A percentile compares a stretch with the other conserved stretches of the same genome.
phyloP scores from a whole-genome alignment of 2,329 filamentous ascomycete genomes.

The Apiospora sp. region DNA sequence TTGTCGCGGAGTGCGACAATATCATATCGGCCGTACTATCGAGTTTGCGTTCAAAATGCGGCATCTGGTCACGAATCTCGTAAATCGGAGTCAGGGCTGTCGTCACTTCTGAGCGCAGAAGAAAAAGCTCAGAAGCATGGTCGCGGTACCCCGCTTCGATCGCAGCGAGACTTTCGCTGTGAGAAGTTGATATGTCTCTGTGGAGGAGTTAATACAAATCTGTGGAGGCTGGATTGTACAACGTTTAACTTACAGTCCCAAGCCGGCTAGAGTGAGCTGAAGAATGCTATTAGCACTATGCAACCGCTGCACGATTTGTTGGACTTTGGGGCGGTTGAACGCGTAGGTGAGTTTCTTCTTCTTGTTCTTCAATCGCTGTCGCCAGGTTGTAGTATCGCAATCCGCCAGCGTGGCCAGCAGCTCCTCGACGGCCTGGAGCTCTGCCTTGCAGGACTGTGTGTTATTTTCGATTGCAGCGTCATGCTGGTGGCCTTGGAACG shows the following conservation, averaged over 20 bases:
- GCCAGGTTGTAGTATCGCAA: conserved; percentile 23
- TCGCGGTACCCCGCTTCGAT: conserved; percentile 20
- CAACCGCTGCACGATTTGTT: conserved; percentile 24
- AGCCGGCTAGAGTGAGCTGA: conserved; percentile 18
- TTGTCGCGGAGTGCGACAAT: neutral
- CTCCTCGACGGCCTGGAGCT: conserved; percentile 17
- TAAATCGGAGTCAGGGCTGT: neutral
- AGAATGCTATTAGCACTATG: conserved; percentile 22
- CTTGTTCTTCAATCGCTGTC: conserved; percentile 21
- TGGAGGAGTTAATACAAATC: neutral
- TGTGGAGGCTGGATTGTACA: neutral
- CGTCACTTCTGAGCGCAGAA: neutral
- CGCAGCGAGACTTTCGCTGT: conserved; percentile 9
- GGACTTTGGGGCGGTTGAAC: conserved; percentile 23
- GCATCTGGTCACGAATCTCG: conserved; percentile 2
- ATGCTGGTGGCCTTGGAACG: neutral
- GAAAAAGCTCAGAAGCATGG: conserved; percentile 22
- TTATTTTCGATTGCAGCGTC: neutral
- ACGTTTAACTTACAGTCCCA: conserved; percentile 18
- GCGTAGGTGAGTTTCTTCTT: conserved; percentile 25
- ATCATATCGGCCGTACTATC: conserved; percentile 18
- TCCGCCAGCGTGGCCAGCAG: conserved; percentile 24
- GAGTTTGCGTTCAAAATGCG: neutral
- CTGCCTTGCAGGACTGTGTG: conserved; percentile 22
- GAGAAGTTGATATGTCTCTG: conserved; percentile 21